Evolutionary conservation across 805 yeast species (phyloP).

Genomic region (Clavispora santaluciae): DNA sequence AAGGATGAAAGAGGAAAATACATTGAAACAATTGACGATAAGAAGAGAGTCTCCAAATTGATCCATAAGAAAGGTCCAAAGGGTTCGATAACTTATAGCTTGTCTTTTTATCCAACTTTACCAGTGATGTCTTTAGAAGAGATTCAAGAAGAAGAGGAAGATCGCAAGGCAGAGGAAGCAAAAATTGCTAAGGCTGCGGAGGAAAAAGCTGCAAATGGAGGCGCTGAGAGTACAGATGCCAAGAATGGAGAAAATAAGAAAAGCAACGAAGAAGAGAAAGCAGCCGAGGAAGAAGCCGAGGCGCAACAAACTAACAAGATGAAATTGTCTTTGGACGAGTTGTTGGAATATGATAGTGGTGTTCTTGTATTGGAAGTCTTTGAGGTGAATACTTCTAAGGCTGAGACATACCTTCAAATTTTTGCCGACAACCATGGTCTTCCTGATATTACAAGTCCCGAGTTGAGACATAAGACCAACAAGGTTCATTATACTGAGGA

Average conservation of each 20-base stretch:
- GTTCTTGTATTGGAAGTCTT: constrained; percentile 64
- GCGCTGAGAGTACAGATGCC: constrained; percentile 23
- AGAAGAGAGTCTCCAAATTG: constrained; percentile 56
- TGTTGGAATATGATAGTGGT: constrained; percentile 64
- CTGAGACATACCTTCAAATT: constrained; percentile 64
- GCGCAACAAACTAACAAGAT: constrained; percentile 23
- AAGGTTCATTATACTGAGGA: constrained; percentile 56
- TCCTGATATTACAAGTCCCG: constrained; percentile 55
- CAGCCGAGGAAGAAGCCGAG: constrained; percentile 29
- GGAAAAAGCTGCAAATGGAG: constrained; percentile 18
- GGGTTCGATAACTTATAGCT: constrained; percentile 69
- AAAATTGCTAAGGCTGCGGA: constrained; percentile 23
- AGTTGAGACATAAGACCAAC: constrained; percentile 39
- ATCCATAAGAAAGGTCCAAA: constrained; percentile 76
- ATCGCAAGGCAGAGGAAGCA: constrained; percentile 23
- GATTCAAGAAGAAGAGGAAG: constrained; percentile 45
- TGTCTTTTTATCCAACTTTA: constrained; percentile 79
- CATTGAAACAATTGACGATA: constrained; percentile 51
- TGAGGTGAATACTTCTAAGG: constrained; percentile 51
- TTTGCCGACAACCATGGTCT: constrained; percentile 74
- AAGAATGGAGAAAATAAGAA: constrained; percentile 19
- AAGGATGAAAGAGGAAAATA: constrained; percentile 62
- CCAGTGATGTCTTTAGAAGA: constrained; percentile 80
- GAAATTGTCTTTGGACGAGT: constrained; percentile 54
- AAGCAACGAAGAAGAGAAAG: constrained; percentile 27